A percentile compares a stretch with the other conserved stretches of the same genome.
Evolutionary conservation across 306 rosid species (phyloP).

Genomic region (Begonia peltatifolia): DNA sequence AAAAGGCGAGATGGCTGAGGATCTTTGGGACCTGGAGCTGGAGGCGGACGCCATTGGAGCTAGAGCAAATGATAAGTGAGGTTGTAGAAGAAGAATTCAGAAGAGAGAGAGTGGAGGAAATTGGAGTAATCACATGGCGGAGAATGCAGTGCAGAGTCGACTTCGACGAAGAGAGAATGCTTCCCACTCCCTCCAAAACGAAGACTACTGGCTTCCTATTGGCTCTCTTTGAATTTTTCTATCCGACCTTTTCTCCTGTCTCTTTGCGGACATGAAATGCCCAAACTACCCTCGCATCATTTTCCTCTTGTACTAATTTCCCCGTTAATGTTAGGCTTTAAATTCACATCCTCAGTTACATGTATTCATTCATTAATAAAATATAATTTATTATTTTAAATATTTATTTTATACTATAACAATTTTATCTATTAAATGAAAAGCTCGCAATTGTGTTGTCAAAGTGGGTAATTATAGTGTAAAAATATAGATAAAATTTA

Average conservation of each 20-base stretch:
- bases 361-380: no score
- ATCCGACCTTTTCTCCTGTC: neutral
- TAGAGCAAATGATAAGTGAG: slow-evolving; percentile 7
- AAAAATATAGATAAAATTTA: no score
- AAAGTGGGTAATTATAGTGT: no score
- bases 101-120: neutral
- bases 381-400: no score
- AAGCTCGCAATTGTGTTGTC: no score
- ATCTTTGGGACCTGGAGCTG: slow-evolving; percentile 35
- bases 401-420: no score
- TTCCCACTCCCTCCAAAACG: slow-evolving; percentile 42
- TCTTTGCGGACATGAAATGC: slow-evolving; percentile 9
- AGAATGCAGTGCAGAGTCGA: slow-evolving; percentile 1
- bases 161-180: neutral
- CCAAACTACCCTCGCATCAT: neutral
- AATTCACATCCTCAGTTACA: no score
- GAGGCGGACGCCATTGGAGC: slow-evolving; percentile 34
- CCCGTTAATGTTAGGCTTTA: no score
- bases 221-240: slow-evolving; percentile 11
- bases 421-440: no score
- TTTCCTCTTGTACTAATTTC: no score
- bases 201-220: slow-evolving; percentile 4
- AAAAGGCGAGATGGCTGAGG: slow-evolving; percentile 41
- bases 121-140: slow-evolving; percentile 9
- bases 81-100: neutral